Conservation (phyloP, 805 yeast species). For the Pichia heedii region DNA sequence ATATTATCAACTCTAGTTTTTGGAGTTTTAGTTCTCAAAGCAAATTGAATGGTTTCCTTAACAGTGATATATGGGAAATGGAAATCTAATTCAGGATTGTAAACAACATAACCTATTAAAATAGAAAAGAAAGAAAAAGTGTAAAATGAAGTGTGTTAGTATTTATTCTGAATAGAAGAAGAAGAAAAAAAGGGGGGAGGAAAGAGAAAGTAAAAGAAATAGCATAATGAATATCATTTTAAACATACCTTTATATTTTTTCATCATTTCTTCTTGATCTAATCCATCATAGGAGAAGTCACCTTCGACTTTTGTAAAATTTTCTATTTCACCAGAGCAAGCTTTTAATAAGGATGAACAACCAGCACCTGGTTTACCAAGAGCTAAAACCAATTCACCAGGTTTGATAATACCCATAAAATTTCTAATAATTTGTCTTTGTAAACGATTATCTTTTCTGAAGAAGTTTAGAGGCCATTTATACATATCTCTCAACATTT, state of each 20-base stretch:
- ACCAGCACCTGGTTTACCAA: constrained; percentile 76
- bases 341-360: constrained; percentile 64
- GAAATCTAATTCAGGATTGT: constrained; percentile 55
- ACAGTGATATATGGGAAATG: constrained; percentile 76
- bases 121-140: not conserved
- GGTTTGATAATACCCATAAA: constrained; percentile 37
- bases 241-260: constrained; percentile 36
- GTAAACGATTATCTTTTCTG: constrained; percentile 26
- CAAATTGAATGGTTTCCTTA: constrained; percentile 62
- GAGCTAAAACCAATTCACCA: constrained; percentile 62
- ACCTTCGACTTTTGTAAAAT: constrained; percentile 43
- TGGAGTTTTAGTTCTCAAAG: constrained; percentile 64
- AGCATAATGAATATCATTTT: not conserved
- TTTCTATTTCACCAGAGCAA: constrained; percentile 42
- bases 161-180: not conserved
- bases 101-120: constrained; percentile 35
- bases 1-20: constrained; percentile 33
- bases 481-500: constrained; percentile 29
- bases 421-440: constrained; percentile 31
- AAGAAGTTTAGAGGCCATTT: constrained; percentile 24
- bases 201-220: not conserved
- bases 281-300: constrained; percentile 55
- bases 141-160: constrained; percentile 7
- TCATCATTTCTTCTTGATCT: constrained; percentile 49
- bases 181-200: not conserved